Base-by-base conservation (phyloP, 2,329 filamentous ascomycete genomes). In the Ophiostoma australiae region DNA sequence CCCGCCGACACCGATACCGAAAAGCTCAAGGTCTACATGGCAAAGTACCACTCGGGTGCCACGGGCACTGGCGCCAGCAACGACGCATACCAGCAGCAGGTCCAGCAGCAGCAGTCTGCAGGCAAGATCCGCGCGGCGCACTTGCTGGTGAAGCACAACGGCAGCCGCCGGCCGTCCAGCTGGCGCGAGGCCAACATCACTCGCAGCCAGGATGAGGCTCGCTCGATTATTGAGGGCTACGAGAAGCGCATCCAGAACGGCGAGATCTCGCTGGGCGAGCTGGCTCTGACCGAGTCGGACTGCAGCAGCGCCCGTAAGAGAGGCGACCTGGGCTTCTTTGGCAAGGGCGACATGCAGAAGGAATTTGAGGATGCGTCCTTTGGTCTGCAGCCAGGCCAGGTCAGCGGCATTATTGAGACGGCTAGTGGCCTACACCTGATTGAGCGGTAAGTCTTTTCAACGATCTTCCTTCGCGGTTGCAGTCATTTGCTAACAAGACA, bases 331-430 rank as follows among this genome's bases (percentile, higher is more conserved):
- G 95, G 95, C 27, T 97, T 94, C 81, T 99, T 99, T 80, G 94
- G 93, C 71, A 89, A 87, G 77, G 93, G 93, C 37, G 94, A 98
- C 77, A 99, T 99, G 95, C 95, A 99, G 80, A 94, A 94, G 83
- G 94, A 97, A 81, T 99, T 99, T 78, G 95, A 99, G 82, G 93
- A 97, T 71, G 94, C 94, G 4, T 91, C 95, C 1, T 99, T 99
- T 82, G 90, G 87, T n/a, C 84, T 99, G 70, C 87, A 94, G 80
- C 90, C 90, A 1, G 94, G 93, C 44, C 88, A 97, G 81, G 89
- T 98, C 77, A 97, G 94, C 81, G 85, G 86, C 67, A 85, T 97
- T 52, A 91, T 98, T 15, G 91, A 97, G 81, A 97, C 95, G 55
- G 94, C 93, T 68, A 97, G 94, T 69, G 95, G 95, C 0, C 84